Base-by-base conservation (phyloP, 208 protist species). In the Trypanosoma boissoni region DNA sequence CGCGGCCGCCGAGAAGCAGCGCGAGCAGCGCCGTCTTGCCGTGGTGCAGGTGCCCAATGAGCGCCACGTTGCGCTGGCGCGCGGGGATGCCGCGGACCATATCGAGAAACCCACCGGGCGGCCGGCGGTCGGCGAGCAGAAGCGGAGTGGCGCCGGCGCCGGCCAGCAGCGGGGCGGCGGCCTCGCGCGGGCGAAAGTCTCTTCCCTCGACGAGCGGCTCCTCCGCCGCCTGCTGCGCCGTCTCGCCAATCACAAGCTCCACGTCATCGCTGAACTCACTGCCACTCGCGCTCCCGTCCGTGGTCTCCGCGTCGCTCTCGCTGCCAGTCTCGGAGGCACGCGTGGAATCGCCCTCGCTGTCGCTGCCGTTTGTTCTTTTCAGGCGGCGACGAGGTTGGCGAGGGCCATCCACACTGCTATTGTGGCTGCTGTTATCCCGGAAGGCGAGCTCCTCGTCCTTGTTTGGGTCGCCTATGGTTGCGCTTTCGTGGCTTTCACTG, bases 11-110 rank as follows among this genome's bases (percentile, higher is more conserved):
- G 3, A 93, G 61, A 14, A 93, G 56, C 23, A 86, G 45, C 57
- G 98, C 87, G 49, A 99, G 71, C 23, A 99, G 66, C 0, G 89
- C 85, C 1, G 98, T 99, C 79, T 99, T 99, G 54, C 98, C 98
- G 68, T 98, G 96, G 54, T 99, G 95, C 29, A 99, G 65, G 21
- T 94, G 65, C 9, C 98, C 98, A 27, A 96, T 68, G 20, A 99
- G 27, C 14, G 74, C 90, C 9, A 99, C 76, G 68, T 97, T 99
- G 58, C 97, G 80, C 44, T 98, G 83, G 4, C 96, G 74, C 9
- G 80, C 56, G 8, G 96, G 86, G 24, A 86, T 60, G 26, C 54
- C 39, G 21, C 79, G 58, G 4, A 92, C 26, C 4, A 79, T 41
- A 36, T 83, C 74, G 26, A 86, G 45, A 61, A 79, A 88, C 26